Evolutionary conservation across 2,329 filamentous ascomycete species (phyloP), one percentile per base, ranked within the genome.

Genomic region (Arachnopeziza araneosa): DNA sequence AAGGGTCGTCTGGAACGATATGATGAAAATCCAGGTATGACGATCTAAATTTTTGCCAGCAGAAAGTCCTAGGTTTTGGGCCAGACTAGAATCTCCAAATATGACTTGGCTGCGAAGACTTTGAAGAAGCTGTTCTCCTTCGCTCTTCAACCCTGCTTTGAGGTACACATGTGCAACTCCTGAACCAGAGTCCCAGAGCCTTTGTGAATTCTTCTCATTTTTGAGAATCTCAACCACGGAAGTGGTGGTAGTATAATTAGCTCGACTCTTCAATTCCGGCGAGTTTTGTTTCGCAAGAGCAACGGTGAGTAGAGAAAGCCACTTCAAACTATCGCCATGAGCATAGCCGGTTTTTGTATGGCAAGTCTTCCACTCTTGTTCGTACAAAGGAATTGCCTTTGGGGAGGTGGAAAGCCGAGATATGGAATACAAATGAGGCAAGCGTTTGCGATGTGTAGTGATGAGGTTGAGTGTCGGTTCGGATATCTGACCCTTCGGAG

Each of bases 51-150:
- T 67, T 61, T 75, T 59, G 52, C 64, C 53, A 60, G 66, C 55
- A 58, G 68, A 48, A 58, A 73, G 30, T 54, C 67, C 64, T 26
- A 70, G 55, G 52, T 62, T 64, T 64, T 70, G 48, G 5, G 30
- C 36, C 0, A 55, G 23, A 69, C 67, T 68, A 49, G 74, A 66
- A 49, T 79, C 75, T 44, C 76, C 74, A 23, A 78, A 76, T 30
- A 81, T 75, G n/a, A 81, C 75, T 60, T 81, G 78, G 55, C 76
- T 75, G 60, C 78, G 79, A 17, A 82, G 68, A 60, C 81, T 77
- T 36, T 78, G 72, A 5, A 80, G 73, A 3, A 81, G 64, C 50
- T 75, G 68, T 61, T 74, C 70, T 58, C 76, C 76, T 52, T 76
- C 63, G 6, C 72, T 82, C 68, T 59, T 78, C 70, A 52, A 75